These are phyloP conservation scores for Neurospora sp. DNA, from an alignment of 495 filamentous ascomycete species.

Conservation along the genomic window DNA sequence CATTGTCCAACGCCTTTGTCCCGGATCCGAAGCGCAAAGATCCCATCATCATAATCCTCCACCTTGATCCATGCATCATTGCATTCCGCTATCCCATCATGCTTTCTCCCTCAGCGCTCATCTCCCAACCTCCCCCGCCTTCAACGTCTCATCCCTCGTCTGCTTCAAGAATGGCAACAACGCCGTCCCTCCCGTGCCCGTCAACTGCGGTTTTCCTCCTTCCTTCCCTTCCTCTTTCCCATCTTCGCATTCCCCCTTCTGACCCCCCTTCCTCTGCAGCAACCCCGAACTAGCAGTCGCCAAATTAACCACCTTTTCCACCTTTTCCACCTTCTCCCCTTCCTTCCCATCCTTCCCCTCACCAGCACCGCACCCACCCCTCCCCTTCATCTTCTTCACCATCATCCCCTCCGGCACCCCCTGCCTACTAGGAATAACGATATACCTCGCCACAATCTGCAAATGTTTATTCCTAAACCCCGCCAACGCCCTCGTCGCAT, in stretches of 20 bases:
- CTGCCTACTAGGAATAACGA: constrained; percentile 56
- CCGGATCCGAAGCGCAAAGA: neutral
- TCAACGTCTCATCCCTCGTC: constrained; percentile 73
- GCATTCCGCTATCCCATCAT: neutral
- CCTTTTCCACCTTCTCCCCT: too few species aligned
- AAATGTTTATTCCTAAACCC: constrained; percentile 82
- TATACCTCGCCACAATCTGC: constrained; percentile 86
- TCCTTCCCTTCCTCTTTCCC: neutral
- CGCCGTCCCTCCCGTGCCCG: constrained; percentile 82
- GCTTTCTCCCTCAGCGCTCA: neutral
- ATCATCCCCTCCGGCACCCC: neutral
- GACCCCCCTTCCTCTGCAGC: too few species aligned
- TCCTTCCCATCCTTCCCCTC: neutral
- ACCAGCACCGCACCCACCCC: constrained; percentile 9
- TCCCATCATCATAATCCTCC: neutral
- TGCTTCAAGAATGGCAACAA: constrained; percentile 91
- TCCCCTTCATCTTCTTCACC: neutral
- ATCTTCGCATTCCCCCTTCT: neutral
- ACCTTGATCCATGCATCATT: too few species aligned
- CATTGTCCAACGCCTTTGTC: neutral
- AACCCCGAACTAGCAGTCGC: too few species aligned
- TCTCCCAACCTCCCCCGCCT: constrained; percentile 5
- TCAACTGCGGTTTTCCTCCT: constrained; percentile 43
- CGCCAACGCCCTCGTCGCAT: constrained; percentile 72
- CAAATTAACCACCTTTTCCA: too few species aligned